Percentiles rank a stretch among this genome's conserved stretches.
Evolutionary conservation across 306 rosid genomes (phyloP).

Genomic region (Cucurbita maxima): DNA sequence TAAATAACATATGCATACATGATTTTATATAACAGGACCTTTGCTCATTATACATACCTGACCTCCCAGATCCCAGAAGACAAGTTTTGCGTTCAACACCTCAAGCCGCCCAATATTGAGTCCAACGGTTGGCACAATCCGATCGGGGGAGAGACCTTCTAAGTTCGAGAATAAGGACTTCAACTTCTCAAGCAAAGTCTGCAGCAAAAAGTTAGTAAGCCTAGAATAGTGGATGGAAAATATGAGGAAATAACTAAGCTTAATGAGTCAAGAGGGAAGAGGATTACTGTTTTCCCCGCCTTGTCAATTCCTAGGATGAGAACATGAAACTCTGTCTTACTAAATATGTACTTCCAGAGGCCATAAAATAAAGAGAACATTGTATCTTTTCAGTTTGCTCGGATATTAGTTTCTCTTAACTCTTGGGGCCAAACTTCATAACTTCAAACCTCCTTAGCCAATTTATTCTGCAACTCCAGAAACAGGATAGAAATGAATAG

Average conservation of each 20-base stretch:
- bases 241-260: constrained; percentile 1
- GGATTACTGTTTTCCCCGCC: constrained; percentile 91
- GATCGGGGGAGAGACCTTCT: constrained; percentile 90
- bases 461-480: constrained; percentile 14
- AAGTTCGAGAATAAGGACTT: constrained; percentile 60
- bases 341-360: constrained; percentile 78
- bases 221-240: neutral
- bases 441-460: constrained; percentile 10
- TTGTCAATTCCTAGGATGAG: constrained; percentile 96
- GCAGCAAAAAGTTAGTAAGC: neutral
- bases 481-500: constrained; percentile 2
- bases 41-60: constrained; percentile 46
- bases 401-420: constrained; percentile 15
- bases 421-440: constrained; percentile 32
- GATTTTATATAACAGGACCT: neutral
- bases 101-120: constrained; percentile 93
- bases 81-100: constrained; percentile 66
- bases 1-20: neutral
- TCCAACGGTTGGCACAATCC: constrained; percentile 98
- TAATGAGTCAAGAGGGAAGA: constrained; percentile 10
- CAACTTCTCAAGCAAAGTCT: constrained; percentile 96
- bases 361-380: constrained; percentile 96
- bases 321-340: constrained; percentile 89
- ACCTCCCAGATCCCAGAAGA: constrained; percentile 98
- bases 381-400: constrained; percentile 13